phyloP scores from a whole-genome alignment of 2,329 filamentous ascomycete genomes.

The Arthrobotrys megalospora region DNA sequence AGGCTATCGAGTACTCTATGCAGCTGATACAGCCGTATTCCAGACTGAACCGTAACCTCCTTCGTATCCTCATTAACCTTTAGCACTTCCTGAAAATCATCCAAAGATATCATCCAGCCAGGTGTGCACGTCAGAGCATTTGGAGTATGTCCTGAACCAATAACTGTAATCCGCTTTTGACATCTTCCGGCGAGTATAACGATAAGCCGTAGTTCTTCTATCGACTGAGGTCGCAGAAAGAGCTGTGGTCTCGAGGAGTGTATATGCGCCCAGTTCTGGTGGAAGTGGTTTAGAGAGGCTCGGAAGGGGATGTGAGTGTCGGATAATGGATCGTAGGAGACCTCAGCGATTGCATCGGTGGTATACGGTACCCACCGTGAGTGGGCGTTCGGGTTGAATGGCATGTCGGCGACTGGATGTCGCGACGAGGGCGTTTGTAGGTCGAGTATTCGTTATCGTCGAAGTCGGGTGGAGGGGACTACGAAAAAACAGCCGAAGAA shows the following conservation, averaged over 20 bases:
- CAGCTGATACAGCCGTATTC: constrained; percentile 84
- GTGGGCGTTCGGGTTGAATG: constrained; percentile 65
- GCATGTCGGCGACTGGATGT: constrained; percentile 25
- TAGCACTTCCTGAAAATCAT: constrained; percentile 82
- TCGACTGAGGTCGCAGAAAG: constrained; percentile 85
- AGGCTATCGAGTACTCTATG: constrained; percentile 80
- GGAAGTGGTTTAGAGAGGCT: constrained; percentile 79
- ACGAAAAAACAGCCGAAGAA: background rate
- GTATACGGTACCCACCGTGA: constrained; percentile 61
- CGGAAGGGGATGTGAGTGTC: constrained; percentile 77
- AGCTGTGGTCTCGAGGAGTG: constrained; percentile 91
- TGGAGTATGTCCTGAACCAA: constrained; percentile 93
- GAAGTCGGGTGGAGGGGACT: background rate
- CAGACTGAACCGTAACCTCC: constrained; percentile 84
- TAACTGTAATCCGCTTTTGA: constrained; percentile 83
- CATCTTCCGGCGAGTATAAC: constrained; percentile 85
- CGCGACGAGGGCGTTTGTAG: background rate
- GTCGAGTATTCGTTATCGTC: background rate
- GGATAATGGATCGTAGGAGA: constrained; percentile 63
- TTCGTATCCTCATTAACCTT: constrained; percentile 77
- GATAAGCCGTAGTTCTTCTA: constrained; percentile 86
- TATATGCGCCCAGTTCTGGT: constrained; percentile 95
- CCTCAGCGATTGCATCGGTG: constrained; percentile 61
- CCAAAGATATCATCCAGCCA: constrained; percentile 90
- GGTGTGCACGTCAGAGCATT: constrained; percentile 88